Base-by-base conservation (phyloP, 805 yeast species). In the Saccharomycopsis fibuligera region DNA sequence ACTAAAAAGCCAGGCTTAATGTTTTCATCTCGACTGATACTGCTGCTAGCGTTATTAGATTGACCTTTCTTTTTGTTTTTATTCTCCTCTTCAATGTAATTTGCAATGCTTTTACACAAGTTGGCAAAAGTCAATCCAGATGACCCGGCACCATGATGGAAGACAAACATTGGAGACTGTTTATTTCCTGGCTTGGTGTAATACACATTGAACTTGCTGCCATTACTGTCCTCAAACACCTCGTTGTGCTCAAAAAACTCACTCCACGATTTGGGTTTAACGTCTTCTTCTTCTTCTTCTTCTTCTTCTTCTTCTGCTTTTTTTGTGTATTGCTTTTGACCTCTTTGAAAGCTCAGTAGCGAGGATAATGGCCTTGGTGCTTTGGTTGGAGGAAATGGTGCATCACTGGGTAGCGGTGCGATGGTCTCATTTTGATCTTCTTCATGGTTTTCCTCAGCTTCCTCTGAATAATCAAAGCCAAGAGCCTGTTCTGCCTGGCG, bases 61-160 rank as follows among this genome's bases (percentile, higher is more conserved):
- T n/a, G n/a, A n/a, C n/a, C n/a, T 2, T 67, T 62, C 19, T 6
- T 33, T 5, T 5, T 9, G n/a, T 33, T 33, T 6, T 17, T 33
- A n/a, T 8, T 9, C 9, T 12, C 19, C 8, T 6, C 6, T n/a
- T 35, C 45, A 16, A 64, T 59, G 21, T 58, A 59, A 12, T 49
- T 49, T 5, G 56, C 57, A 17, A 78, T 54, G 8, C 60, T 58
- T 41, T 58, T 62, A 1, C 76, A 64, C 22, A 87, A 57, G 23
- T 68, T 61, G 0, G 86, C 85, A 67, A 86, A 93, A 1, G 96
- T 74, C 66, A 86, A 67, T 0, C 84, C 88, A 1, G 86, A 77
- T 0, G 97, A 89, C 0, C 98, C 99, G 1, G 96, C 97, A 2
- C 99, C 99, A 63, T 93, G 99, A 55, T 87, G 93, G 56, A 81